Percentiles rank a stretch among this genome's conserved stretches.
These are phyloP conservation scores for Dendrobium huoshanense DNA, from an alignment of 106 monocot genomes.

Conservation along the genomic window DNA sequence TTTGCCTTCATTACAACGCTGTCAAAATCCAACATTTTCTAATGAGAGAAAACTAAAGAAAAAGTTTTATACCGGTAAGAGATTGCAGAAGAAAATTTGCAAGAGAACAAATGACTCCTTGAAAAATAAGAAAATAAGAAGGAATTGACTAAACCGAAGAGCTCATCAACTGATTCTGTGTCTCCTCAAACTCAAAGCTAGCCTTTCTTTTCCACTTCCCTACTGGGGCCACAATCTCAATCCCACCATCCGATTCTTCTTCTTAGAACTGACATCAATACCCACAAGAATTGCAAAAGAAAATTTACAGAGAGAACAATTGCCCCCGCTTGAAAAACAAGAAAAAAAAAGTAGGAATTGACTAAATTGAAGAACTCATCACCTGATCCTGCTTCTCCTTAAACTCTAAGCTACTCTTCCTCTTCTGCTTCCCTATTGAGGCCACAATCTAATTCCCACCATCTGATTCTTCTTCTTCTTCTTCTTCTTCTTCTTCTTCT, in stretches of 20 bases:
- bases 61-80: neutral
- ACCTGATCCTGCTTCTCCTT: neutral
- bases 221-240: neutral
- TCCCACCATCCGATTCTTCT: neutral
- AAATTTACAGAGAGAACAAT: neutral
- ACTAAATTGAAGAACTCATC: no score
- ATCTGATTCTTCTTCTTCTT: neutral
- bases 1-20: neutral
- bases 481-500: neutral
- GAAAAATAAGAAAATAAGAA: no score
- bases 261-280: neutral
- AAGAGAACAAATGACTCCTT: no score
- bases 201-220: neutral
- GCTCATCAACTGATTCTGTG: neutral
- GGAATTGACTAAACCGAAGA: no score
- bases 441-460: neutral
- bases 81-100: no score
- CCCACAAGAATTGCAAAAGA: neutral
- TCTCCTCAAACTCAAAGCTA: neutral
- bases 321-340: neutral
- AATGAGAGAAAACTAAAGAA: neutral
- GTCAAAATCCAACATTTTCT: neutral
- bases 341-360: neutral
- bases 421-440: neutral
- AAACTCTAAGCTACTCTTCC: neutral